Evolutionary conservation across 1,284 basidiomycete species (phyloP), one percentile per base, ranked within the genome.

Genomic region (Cyathus olla): DNA sequence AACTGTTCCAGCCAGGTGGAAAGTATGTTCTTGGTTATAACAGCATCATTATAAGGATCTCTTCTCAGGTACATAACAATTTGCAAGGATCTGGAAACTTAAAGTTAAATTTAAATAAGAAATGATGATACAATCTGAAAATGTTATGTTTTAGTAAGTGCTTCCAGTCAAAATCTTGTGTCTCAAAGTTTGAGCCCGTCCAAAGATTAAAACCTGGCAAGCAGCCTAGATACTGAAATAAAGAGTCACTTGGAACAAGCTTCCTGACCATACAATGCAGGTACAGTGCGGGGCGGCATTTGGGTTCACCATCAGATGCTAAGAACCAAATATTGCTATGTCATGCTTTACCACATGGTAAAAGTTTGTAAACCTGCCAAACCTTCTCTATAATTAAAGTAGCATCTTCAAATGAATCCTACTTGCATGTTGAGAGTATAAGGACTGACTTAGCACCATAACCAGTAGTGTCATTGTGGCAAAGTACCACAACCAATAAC

Each of bases 301-400:
- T 64, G 4, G 66, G 65, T 56, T 75, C 74, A n/a, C n/a, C n/a
- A n/a, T n/a, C n/a, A n/a, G n/a, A n/a, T n/a, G n/a, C n/a, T n/a
- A n/a, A n/a, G n/a, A 62, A 63, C 63, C 60, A 66, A 3, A 76
- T 39, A 0, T 63, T 64, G 11, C 75, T 74, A 51, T 68, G 63
- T 5, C 65, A 59, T 1, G n/a, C 29, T 35, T 69, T 67, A 3
- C 72, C 71, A 52, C 50, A 65, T 3, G 64, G 66, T n/a, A 71
- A 72, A 3, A 67, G 22, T 55, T 60, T 66, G 71, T 70, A 74
- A 22, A 67, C 71, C 19, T 62, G 44, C 13, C 40, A 48, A 24
- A 61, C 28, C 48, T 52, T 66, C 60, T 64, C 59, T 31, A 70
- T 68, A 19, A 68, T 54, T n/a, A 59, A 47, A 1, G 48, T 60